phyloP scores from a whole-genome alignment of 805 yeast genomes.

The Priceomyces haplophilus region DNA sequence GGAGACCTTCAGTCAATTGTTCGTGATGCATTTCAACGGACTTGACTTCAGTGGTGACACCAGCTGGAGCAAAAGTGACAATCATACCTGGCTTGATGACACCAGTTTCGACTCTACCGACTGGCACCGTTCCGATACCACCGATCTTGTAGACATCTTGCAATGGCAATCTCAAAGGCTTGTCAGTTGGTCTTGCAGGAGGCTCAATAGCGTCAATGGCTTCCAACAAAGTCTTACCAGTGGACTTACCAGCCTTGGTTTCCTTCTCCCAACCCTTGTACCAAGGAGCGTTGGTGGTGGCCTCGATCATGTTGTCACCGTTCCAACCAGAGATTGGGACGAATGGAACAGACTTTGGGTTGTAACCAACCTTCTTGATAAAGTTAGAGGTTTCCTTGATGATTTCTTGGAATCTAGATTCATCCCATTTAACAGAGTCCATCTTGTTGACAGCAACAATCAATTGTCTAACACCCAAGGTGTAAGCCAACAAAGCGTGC shows the following conservation, averaged over 20 bases:
- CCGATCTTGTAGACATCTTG: constrained; percentile 93
- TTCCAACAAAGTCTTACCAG: no score
- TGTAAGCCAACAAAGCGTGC: constrained; percentile 76
- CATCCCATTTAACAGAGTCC: constrained; percentile 44
- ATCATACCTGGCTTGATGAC: constrained; percentile 88
- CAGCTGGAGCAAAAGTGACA: constrained; percentile 86
- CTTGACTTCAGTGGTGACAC: constrained; percentile 87
- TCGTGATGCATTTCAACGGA: constrained; percentile 89
- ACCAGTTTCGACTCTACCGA: constrained; percentile 94
- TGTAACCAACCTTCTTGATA: constrained; percentile 83
- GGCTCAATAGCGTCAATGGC: no score
- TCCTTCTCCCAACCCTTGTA: no score
- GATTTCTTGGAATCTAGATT: constrained; percentile 76
- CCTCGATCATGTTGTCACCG: constrained; percentile 91
- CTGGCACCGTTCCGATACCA: constrained; percentile 90
- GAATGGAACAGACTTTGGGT: constrained; percentile 76
- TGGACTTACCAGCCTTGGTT: no score
- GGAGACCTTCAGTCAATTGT: constrained; percentile 71
- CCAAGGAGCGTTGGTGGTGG: constrained; percentile 81
- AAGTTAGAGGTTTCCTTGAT: constrained; percentile 73
- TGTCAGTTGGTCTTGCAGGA: no score
- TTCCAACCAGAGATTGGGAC: no score
- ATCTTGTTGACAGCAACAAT: constrained; percentile 86
- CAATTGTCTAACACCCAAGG: constrained; percentile 83
- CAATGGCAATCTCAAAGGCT: no score